Percentiles rank a stretch among this genome's conserved stretches.
phyloP scores from a whole-genome alignment of 2,329 filamentous ascomycete genomes.

The Arthrobotrys entomopaga region DNA sequence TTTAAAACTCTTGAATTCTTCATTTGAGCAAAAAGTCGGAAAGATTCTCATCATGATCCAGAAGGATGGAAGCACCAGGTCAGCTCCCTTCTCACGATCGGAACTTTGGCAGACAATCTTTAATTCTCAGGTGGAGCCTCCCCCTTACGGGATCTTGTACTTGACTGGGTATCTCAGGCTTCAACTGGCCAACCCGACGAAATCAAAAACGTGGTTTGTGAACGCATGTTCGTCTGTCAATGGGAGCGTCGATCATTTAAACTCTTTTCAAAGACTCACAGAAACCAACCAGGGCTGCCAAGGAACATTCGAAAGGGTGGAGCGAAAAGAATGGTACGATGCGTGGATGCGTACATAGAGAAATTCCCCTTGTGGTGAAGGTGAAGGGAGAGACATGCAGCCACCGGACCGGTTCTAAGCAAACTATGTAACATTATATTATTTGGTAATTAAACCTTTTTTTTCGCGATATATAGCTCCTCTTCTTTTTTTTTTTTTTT shows the following conservation, averaged over 20 bases:
- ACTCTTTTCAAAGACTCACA: conserved; percentile 39
- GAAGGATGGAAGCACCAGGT: conserved; percentile 31
- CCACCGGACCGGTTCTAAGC: conserved; percentile 14
- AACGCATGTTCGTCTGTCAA: conserved; percentile 53
- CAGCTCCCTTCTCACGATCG: conserved; percentile 36
- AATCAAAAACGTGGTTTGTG: conserved; percentile 52
- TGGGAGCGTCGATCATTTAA: conserved; percentile 53
- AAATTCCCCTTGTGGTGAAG: conserved; percentile 40
- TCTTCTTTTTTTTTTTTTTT: too few relatives aligned
- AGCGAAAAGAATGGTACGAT: conserved; percentile 26
- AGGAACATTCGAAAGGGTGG: conserved; percentile 19
- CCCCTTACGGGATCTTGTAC: conserved; percentile 29
- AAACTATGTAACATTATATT: conserved; percentile 41
- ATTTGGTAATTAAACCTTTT: conserved; percentile 11
- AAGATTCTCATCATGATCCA: conserved; percentile 21
- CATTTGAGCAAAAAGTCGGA: too few relatives aligned
- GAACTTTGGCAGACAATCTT: conserved; percentile 49
- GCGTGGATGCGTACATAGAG: conserved; percentile 32
- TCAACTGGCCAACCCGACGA: conserved; percentile 39
- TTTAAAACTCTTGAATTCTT: too few relatives aligned
- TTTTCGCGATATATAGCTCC: conserved; percentile 14
- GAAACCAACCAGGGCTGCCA: conserved; percentile 23
- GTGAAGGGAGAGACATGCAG: conserved; percentile 40
- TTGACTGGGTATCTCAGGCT: conserved; percentile 28
- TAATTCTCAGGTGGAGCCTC: conserved; percentile 32